These are phyloP conservation scores for Botrytis tulipae DNA, from an alignment of 2,329 filamentous ascomycete species.

Conservation along the genomic window DNA sequence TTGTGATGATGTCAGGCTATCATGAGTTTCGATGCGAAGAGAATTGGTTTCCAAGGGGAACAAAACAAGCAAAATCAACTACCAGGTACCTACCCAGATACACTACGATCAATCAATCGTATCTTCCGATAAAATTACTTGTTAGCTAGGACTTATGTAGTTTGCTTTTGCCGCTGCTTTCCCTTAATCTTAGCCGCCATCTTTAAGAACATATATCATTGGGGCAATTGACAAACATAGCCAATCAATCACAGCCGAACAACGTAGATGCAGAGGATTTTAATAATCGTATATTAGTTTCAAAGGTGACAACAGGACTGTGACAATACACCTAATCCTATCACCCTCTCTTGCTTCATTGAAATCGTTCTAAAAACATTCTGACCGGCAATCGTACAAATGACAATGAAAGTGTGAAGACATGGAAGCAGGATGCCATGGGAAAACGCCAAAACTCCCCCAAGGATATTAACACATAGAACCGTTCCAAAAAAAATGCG, in stretches of 20 bases:
- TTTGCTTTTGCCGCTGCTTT: conserved; percentile 1
- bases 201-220: background rate
- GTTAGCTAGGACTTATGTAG: background rate
- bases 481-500: background rate
- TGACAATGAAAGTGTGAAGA: conserved; percentile 6
- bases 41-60: background rate
- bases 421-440: background rate
- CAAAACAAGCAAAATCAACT: background rate
- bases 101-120: background rate
- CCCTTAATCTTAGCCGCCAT: background rate
- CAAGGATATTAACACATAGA: conserved; percentile 18
- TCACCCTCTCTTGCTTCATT: background rate
- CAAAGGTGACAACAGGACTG: background rate
- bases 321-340: background rate
- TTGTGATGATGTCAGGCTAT: conserved; percentile 22
- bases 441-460: conserved; percentile 23
- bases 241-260: background rate
- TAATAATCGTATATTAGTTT: conserved; percentile 10
- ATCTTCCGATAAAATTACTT: background rate
- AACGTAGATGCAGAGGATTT: background rate
- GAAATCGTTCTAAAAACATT: conserved; percentile 9
- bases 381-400: background rate
- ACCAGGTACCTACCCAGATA: background rate
- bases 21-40: background rate
- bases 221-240: background rate